A percentile compares a stretch with the other conserved stretches of the same genome.
phyloP scores from a whole-genome alignment of 139 green algal genomes.

The Mychonastes homosphaera region DNA sequence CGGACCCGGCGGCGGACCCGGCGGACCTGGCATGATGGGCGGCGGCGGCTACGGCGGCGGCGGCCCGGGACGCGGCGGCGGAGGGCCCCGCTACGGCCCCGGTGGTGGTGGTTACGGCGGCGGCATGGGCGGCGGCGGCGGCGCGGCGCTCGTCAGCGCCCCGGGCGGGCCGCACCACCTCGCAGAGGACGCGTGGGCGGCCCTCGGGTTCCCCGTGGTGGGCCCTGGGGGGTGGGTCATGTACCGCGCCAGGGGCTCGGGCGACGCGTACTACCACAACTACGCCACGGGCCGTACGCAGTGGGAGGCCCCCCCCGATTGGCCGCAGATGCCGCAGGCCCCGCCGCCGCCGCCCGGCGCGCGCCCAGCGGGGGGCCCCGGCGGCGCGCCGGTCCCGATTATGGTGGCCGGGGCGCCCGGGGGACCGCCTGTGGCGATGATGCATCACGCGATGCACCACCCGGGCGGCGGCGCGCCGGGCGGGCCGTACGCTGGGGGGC shows the following conservation, averaged over 20 bases:
- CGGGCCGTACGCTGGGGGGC: too few species aligned
- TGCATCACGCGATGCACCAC: too few species aligned
- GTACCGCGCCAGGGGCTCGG: slow-evolving; percentile 42
- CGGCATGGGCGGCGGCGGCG: slow-evolving; percentile 11
- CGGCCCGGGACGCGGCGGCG: slow-evolving; percentile 11
- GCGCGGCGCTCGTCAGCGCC: slow-evolving; percentile 14
- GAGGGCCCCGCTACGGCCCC: slow-evolving; percentile 10
- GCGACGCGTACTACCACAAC: slow-evolving; percentile 67
- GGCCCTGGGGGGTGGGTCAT: slow-evolving; percentile 64
- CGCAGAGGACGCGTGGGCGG: slow-evolving; percentile 42
- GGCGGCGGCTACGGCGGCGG: slow-evolving; percentile 15
- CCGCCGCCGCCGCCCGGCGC: too few species aligned
- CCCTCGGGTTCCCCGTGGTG: slow-evolving; percentile 38
- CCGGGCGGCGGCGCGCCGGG: too few species aligned
- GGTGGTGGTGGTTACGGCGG: slow-evolving; percentile 20
- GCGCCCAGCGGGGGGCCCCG: too few species aligned
- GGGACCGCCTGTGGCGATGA: too few species aligned
- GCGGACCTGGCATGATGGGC: not conserved
- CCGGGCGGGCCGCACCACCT: not conserved
- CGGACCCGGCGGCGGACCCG: slow-evolving; percentile 9
- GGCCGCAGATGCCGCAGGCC: too few species aligned
- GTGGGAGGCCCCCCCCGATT: slow-evolving; percentile 43
- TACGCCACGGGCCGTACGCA: slow-evolving; percentile 30
- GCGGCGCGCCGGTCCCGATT: too few species aligned
- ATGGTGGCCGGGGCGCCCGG: too few species aligned